These are phyloP conservation scores for Ceriops tagal DNA, from an alignment of 345 rosid genomes.

Conservation along the genomic window DNA sequence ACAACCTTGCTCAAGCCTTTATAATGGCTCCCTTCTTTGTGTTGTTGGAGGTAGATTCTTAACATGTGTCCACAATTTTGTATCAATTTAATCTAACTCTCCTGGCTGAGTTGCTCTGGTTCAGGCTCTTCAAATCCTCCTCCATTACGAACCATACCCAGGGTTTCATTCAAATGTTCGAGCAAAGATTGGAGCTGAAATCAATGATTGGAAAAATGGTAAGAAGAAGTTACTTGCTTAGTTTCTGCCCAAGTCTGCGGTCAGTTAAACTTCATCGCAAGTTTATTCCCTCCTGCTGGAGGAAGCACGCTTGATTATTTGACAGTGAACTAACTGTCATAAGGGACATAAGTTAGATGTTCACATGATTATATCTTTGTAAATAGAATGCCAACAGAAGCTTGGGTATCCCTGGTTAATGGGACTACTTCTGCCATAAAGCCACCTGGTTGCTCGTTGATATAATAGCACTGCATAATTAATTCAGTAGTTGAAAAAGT, in stretches of 20 bases:
- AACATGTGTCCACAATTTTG: background rate
- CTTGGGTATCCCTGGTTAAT: no score
- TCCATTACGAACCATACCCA: constrained; percentile 53
- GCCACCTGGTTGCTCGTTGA: no score
- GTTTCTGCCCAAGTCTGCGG: background rate
- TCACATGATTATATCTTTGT: no score
- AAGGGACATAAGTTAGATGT: no score
- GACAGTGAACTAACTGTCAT: no score
- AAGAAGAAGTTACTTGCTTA: constrained; percentile 37
- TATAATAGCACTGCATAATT: no score
- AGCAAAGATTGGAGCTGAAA: constrained; percentile 40
- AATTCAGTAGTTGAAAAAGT: no score
- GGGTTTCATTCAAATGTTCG: constrained; percentile 46
- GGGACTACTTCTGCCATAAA: no score
- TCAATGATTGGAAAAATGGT: constrained; percentile 44
- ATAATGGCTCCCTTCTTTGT: constrained; percentile 68
- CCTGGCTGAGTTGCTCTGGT: constrained; percentile 10
- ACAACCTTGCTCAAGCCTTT: constrained; percentile 56
- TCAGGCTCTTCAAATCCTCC: constrained; percentile 47
- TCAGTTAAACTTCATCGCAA: background rate
- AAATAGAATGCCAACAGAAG: no score
- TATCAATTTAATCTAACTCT: background rate
- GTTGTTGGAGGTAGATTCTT: constrained; percentile 48
- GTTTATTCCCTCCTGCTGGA: background rate
- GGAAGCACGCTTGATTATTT: background rate